Percentiles rank a stretch among this genome's conserved stretches.
Evolutionary conservation across 2,329 filamentous ascomycete species (phyloP).

Genomic region (Aspergillus terreus): DNA sequence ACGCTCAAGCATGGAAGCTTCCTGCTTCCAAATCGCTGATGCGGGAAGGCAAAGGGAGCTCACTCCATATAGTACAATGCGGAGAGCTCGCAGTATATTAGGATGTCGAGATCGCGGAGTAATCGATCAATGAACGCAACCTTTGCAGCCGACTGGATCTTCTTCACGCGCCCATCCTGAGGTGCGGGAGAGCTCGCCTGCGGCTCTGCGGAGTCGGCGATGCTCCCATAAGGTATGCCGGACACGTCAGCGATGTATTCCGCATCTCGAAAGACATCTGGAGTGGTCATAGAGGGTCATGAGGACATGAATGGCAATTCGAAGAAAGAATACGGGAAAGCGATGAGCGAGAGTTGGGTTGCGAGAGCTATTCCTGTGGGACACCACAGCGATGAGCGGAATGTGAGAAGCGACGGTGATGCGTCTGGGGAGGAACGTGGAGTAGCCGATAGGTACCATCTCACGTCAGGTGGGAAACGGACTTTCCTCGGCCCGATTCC

Average conservation of each 20-base stretch:
- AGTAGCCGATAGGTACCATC: neutral
- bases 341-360: conserved; percentile 1
- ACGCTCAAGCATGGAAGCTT: neutral
- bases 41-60: conserved; percentile 19
- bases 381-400: neutral
- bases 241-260: conserved; percentile 46
- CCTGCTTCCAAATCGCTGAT: neutral
- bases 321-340: conserved; percentile 4
- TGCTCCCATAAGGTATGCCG: conserved; percentile 32
- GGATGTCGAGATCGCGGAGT: conserved; percentile 55
- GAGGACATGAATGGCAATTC: conserved; percentile 27
- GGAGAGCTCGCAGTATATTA: conserved; percentile 60
- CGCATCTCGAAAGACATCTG: conserved; percentile 44
- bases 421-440: neutral
- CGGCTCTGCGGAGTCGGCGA: conserved; percentile 13
- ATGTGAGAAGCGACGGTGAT: conserved; percentile 1
- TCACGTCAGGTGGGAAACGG: conserved; percentile 7
- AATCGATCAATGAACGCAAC: conserved; percentile 52
- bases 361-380: neutral
- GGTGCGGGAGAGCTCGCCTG: conserved; percentile 14
- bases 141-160: conserved; percentile 38
- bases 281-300: conserved; percentile 48
- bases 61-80: conserved; percentile 63
- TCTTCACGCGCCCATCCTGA: conserved; percentile 27
- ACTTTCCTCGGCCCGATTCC: conserved; percentile 18